Base-by-base conservation (phyloP, 2,329 filamentous ascomycete species). In the Fusarium graminum region DNA sequence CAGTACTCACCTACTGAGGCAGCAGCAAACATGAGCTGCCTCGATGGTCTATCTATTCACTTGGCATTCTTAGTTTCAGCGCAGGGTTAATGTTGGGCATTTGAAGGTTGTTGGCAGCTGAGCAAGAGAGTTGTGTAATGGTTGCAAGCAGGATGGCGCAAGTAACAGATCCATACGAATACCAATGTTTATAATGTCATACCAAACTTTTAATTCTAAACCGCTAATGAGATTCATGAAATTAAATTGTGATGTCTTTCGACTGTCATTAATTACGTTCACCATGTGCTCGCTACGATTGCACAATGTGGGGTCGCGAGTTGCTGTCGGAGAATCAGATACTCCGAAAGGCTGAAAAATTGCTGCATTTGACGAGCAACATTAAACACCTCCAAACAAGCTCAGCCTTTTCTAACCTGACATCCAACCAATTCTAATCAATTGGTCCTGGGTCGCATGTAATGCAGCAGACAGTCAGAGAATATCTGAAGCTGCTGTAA, bases 401-500 rank as follows among this genome's bases (percentile, higher is more conserved):
- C 29, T 26, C 45, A 60, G 45, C 59, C 34, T 52, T 59, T 54
- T 28, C 36, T 19, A 45, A 72, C 46, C 47, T 42, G 61, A 52
- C 59, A 63, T 59, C 58, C 55, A 69, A 45, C 63, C 71, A 66
- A 69, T 67, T 67, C 55, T 45, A 52, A 59, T 60, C 71, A 72
- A 70, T 69, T 72, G 71, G 67, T 39, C 54, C 50, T 58, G 59
- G 59, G 43, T 63, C 58, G 52, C 67, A 73, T 72, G 63, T 63
- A 70, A 66, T 69, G 52, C 70, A 72, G 61, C 63, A 53, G 51
- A 40, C 36, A 58, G 41, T 46, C 59, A 59, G 67, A 63, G 52
- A 38, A 56, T 29, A 52, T 55, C 47, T 59, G 55, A 63, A 69
- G 44, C 66, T 60, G 52, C 54, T 55, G 45, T 63, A 59, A 71